Evolutionary conservation across 2,329 filamentous ascomycete genomes (phyloP), one percentile per base, ranked within the genome.

Genomic region (Microdochium bolleyi): DNA sequence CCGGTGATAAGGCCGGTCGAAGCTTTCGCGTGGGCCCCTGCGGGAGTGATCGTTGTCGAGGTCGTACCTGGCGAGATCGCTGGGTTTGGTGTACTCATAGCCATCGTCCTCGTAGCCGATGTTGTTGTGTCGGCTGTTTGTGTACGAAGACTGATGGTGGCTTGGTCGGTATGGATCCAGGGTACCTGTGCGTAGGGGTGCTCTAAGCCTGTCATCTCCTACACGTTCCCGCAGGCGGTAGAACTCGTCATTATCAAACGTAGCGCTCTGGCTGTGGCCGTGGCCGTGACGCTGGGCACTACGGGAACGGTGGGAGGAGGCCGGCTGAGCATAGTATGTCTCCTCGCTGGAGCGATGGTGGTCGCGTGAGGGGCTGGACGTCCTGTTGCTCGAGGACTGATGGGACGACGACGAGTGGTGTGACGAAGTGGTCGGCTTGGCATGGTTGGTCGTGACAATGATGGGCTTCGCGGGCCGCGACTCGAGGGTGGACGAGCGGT

Each of bases 11-110:
- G 72, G 68, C 8, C 73, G 70, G 50, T 84, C 81, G 46, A 78
- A 61, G 60, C 80, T 84, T 49, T 84, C 80, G 25, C 75, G 76
- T 19, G 79, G 72, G 44, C 67, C 64, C 46, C 66, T 66, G 30
- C 70, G 63, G 3, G 71, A 70, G 25, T 68, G 70, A 27, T 73
- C 68, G 53, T 83, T 74, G 53, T 81, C 78, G 25, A 85, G 67
- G 61, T 85, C 83, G 58, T 85, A 85, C 50, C 77, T 73, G 34
- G 78, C 81, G 50, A 86, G 64, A 52, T 85, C 82, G 56, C 79
- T 76, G 14, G 81, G 80, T 54, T 81, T 84, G 9, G 82, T 85
- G 60, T 85, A 85, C 59, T 83, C 79, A 59, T 80, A 85, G 9
- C 77, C 81, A 49, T 83, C 77, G 27, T 80, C 77, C 13, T 77